phyloP scores from a whole-genome alignment of 768 basidiomycete genomes.

The Epithele typhae region DNA sequence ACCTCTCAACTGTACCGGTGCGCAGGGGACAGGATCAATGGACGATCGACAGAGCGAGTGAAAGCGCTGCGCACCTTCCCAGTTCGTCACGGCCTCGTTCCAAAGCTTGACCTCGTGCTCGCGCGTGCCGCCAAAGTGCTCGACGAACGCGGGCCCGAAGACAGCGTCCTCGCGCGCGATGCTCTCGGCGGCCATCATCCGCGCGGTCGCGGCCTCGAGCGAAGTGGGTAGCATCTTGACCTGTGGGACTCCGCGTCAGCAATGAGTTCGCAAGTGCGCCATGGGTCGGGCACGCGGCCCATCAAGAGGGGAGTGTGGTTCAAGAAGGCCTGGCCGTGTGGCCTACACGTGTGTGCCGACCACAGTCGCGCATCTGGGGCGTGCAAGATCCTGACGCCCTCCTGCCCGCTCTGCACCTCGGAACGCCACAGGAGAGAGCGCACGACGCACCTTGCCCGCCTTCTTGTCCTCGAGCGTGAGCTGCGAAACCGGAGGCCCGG shows the following conservation, averaged over 20 bases:
- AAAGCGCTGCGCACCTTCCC: constrained; percentile 66
- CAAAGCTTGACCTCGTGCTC: constrained; percentile 84
- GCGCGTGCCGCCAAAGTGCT: constrained; percentile 94
- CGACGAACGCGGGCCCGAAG: constrained; percentile 87
- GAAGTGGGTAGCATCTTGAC: constrained; percentile 75
- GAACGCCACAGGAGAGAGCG: no score
- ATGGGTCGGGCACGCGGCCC: neutral
- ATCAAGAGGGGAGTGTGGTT: no score
- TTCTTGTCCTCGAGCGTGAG: constrained; percentile 52
- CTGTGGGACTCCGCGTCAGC: constrained; percentile 29
- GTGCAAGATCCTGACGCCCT: no score
- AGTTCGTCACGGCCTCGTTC: constrained; percentile 88
- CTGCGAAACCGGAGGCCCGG: constrained; percentile 65
- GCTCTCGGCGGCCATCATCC: constrained; percentile 75
- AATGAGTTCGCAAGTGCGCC: neutral
- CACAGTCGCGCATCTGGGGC: no score
- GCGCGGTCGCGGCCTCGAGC: constrained; percentile 71
- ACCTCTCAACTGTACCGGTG: constrained; percentile 63
- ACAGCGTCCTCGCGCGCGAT: constrained; percentile 72
- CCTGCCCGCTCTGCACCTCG: no score
- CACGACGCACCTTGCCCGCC: constrained; percentile 49
- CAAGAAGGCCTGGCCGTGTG: no score
- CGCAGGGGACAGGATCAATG: neutral
- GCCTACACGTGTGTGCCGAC: no score
- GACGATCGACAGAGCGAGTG: neutral